Conservation (phyloP, 768 basidiomycete species). For the Pulveroboletus sp. region DNA sequence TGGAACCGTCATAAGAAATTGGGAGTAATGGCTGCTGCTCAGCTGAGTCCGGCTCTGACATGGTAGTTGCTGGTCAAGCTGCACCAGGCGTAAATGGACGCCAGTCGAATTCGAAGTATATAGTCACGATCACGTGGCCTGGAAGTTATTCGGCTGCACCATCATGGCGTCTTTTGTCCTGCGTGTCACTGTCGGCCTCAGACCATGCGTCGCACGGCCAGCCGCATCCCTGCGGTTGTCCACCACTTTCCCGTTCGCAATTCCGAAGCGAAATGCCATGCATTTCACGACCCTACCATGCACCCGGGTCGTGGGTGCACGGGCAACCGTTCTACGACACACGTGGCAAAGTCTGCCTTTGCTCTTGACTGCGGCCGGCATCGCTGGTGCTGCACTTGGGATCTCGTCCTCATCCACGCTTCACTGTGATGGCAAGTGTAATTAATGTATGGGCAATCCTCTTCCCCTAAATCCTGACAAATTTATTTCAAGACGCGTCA, state of each 20-base stretch:
- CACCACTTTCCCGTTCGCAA: neutral
- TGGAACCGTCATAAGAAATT: slow-evolving; percentile 19
- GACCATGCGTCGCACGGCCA: slow-evolving; percentile 3
- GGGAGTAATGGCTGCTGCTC: slow-evolving; percentile 49
- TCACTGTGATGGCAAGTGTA: slow-evolving; percentile 51
- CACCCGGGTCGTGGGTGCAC: too few relatives aligned
- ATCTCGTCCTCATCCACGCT: slow-evolving; percentile 36
- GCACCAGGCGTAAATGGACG: slow-evolving; percentile 2
- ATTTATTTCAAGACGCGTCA: slow-evolving; percentile 6
- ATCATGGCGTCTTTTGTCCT: slow-evolving; percentile 13
- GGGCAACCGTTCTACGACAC: slow-evolving; percentile 4
- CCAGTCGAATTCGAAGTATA: neutral
- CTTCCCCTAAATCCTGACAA: slow-evolving; percentile 4
- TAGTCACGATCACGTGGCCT: slow-evolving; percentile 13
- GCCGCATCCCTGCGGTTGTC: slow-evolving; percentile 1
- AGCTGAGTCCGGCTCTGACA: slow-evolving; percentile 36
- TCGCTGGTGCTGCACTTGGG: slow-evolving; percentile 45
- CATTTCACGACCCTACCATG: neutral
- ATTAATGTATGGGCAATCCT: neutral
- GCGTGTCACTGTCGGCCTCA: slow-evolving; percentile 22
- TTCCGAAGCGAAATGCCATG: slow-evolving; percentile 2
- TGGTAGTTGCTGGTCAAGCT: slow-evolving; percentile 25
- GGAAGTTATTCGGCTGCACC: neutral
- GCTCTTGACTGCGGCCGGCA: slow-evolving; percentile 29
- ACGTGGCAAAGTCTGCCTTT: slow-evolving; percentile 9